A percentile compares a stretch with the other conserved stretches of the same genome.
Evolutionary conservation across 1,284 basidiomycete genomes (phyloP).

Genomic region (Ceratobasidium sp.): DNA sequence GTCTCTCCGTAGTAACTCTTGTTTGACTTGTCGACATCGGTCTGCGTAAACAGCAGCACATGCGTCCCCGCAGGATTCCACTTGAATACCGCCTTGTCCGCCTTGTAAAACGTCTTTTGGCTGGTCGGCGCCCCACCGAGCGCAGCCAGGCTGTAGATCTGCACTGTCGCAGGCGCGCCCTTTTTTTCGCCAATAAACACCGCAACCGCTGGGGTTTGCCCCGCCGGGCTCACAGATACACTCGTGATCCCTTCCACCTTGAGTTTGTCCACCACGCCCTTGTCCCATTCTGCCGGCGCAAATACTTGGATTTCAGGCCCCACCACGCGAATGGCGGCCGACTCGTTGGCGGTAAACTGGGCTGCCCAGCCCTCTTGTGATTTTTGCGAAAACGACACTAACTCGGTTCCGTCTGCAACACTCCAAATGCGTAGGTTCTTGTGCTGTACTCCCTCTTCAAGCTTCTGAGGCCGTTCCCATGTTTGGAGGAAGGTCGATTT

Average conservation of each 20-base stretch:
- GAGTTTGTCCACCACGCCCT: constrained; percentile 81
- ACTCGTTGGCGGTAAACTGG: constrained; percentile 91
- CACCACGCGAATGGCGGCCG: constrained; percentile 84
- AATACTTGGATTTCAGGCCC: constrained; percentile 89
- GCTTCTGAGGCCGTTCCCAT: constrained; percentile 85
- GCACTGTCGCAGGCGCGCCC: constrained; percentile 91
- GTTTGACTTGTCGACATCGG: constrained; percentile 96
- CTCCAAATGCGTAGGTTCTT: constrained; percentile 90
- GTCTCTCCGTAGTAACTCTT: constrained; percentile 99
- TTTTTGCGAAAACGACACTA: constrained; percentile 84
- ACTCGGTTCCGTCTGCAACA: constrained; percentile 78
- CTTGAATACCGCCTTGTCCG: constrained; percentile 92
- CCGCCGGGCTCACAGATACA: constrained; percentile 74
- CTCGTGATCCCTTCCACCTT: constrained; percentile 81
- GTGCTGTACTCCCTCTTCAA: constrained; percentile 76
- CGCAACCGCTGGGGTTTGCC: constrained; percentile 82
- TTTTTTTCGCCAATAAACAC: constrained; percentile 96
- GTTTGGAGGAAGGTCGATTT: constrained; percentile 91
- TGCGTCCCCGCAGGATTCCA: constrained; percentile 94
- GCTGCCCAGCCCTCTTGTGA: constrained; percentile 84
- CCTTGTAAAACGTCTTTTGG: constrained; percentile 95
- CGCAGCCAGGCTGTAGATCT: constrained; percentile 78
- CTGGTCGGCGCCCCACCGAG: constrained; percentile 68
- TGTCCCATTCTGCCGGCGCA: constrained; percentile 76
- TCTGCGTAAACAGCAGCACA: constrained; percentile 88